phyloP scores from a whole-genome alignment of 2,329 filamentous ascomycete species.

The Magnaporthiopsis poae region DNA sequence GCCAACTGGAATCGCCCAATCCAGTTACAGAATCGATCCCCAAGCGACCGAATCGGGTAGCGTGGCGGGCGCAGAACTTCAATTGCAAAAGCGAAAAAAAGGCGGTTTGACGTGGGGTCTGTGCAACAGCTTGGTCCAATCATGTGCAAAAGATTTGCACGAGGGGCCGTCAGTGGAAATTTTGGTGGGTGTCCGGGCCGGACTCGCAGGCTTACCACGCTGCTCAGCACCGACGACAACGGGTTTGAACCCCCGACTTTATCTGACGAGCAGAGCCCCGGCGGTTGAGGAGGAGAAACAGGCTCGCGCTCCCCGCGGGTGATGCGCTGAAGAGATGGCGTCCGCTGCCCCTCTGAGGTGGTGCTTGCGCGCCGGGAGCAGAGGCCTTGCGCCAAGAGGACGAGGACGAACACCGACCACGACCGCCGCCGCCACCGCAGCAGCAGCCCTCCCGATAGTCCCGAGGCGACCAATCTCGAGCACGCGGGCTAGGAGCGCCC shows the following conservation, averaged over 20 bases:
- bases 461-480: not conserved
- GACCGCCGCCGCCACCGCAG: not conserved
- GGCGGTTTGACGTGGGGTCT: not conserved
- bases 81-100: not conserved
- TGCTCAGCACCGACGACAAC: not conserved
- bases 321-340: slow-evolving; percentile 2
- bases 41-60: not conserved
- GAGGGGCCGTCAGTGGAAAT: not conserved
- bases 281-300: not conserved
- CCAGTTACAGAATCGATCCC: not conserved
- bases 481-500: not conserved
- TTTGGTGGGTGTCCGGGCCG: not conserved
- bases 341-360: slow-evolving; percentile 3
- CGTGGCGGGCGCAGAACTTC: not conserved
- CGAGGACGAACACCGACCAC: not conserved
- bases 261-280: not conserved
- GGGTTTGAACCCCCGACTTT: not conserved
- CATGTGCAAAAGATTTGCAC: not conserved
- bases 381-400: not conserved
- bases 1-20: not conserved
- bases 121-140: too few relatives aligned
- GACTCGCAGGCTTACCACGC: not conserved
- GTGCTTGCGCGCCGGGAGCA: slow-evolving; percentile 7
- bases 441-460: not conserved
- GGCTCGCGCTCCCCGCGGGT: too few relatives aligned